Evolutionary conservation across 108 stramenopile species (phyloP), one percentile per base, ranked within the genome.

Genomic region (Seminavis robusta): DNA sequence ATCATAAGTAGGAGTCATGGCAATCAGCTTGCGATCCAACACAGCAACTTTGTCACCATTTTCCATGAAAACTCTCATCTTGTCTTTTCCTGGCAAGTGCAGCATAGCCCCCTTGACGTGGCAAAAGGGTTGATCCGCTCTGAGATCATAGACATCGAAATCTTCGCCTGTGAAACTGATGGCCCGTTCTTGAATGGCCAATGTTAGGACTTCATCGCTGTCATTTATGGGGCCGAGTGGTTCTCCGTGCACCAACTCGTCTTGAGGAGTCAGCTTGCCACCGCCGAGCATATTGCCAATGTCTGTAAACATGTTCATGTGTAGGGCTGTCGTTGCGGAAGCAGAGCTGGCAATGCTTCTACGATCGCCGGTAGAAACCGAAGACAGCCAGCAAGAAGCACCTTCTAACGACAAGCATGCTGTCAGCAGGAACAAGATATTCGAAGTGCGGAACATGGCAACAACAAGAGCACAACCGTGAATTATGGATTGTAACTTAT

Each of bases 161-260:
- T 88, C 87, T 70, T 88, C 87, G 24, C 87, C 87, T 16, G 87
- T 85, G 41, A 84, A 88, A 24, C 56, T 63, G 29, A 81, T 46
- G 27, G 48, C 41, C 25, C 74, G 59, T 56, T 80, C 79, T 42
- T 80, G 71, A 1, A 80, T 50, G 8, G 79, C 79, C 17, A 75
- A 63, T 6, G 52, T 57, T 8, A 50, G 49, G 9, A 26, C 10
- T 15, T 21, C 47, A 66, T 56, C 52, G 20, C 33, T 17, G 16
- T 3, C 11, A 4, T 24, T 33, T 16, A 34, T n/a, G n/a, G n/a
- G 16, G 16, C 48, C 37, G 1, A 86, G 59, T 41, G 84, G 75
- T 27, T 46, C 49, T 62, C 73, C 59, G 58, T 82, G 82, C 6
- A 78, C 67, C 13, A 77, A 47, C 3, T 54, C 26, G 23, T 61